Evolutionary conservation across 2,329 filamentous ascomycete genomes (phyloP).

Genomic region (Fusarium buxicola): DNA sequence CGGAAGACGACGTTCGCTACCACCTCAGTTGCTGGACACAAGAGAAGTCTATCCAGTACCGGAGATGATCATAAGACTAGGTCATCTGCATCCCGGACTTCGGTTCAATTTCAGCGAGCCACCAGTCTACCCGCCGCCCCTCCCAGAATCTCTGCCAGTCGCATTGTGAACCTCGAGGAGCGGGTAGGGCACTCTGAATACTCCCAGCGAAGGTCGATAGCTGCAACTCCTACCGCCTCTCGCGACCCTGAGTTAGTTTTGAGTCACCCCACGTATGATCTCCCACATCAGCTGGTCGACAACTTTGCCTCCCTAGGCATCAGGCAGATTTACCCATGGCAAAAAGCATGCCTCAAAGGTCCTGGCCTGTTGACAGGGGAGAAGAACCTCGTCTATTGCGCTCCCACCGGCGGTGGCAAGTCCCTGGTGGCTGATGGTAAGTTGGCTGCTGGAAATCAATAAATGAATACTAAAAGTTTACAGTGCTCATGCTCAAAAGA

Average conservation of each 20-base stretch:
- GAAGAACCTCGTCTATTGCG: conserved; percentile 81
- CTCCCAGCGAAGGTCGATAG: conserved; percentile 64
- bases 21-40: conserved; percentile 60
- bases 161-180: conserved; percentile 55
- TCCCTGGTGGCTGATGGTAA: conserved; percentile 75
- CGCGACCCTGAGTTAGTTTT: conserved; percentile 69
- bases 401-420: conserved; percentile 82
- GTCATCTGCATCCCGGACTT: conserved; percentile 7
- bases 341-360: conserved; percentile 77
- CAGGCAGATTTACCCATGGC: conserved; percentile 81
- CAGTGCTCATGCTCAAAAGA: conserved; percentile 77
- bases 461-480: conserved; percentile 29
- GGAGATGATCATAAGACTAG: conserved; percentile 22
- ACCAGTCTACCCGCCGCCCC: conserved; percentile 49
- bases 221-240: conserved; percentile 64
- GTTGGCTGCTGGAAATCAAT: conserved; percentile 18
- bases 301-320: conserved; percentile 78
- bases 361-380: conserved; percentile 73
- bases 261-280: conserved; percentile 70
- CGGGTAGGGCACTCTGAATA: conserved; percentile 60
- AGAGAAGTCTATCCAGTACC: conserved; percentile 54
- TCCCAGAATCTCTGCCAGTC: conserved; percentile 55
- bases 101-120: conserved; percentile 51
- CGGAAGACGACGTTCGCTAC: conserved; percentile 54
- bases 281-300: conserved; percentile 69